These are phyloP conservation scores for Zymoseptoria brevis DNA, from an alignment of 2,329 filamentous ascomycete genomes.

Conservation along the genomic window DNA sequence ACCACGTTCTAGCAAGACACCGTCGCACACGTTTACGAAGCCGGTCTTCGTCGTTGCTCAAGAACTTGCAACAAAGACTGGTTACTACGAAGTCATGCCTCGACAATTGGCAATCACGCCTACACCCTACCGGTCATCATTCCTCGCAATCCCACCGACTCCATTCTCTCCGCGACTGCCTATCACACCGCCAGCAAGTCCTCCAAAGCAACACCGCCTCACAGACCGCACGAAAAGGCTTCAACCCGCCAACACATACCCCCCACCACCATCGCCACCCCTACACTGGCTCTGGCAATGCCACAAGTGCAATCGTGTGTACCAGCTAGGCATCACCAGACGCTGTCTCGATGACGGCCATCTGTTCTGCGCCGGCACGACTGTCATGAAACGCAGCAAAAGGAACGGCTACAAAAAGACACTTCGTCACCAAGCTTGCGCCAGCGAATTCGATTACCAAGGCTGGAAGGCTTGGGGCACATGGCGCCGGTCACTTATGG, in stretches of 20 bases:
- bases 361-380: constrained; percentile 45
- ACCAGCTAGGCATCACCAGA: constrained; percentile 43
- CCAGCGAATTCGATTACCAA: constrained; percentile 46
- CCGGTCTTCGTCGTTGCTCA: constrained; percentile 17
- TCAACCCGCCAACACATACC: constrained; percentile 10
- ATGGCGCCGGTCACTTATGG: constrained; percentile 33
- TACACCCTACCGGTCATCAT: constrained; percentile 36
- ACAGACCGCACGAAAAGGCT: constrained; percentile 5
- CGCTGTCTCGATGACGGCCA: constrained; percentile 49
- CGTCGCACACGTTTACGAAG: constrained; percentile 11
- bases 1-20: background rate
- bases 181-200: constrained; percentile 12
- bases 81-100: constrained; percentile 17
- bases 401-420: constrained; percentile 21
- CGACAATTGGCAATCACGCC: constrained; percentile 29
- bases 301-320: constrained; percentile 42
- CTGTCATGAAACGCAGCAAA: constrained; percentile 30
- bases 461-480: constrained; percentile 43
- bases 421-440: constrained; percentile 37
- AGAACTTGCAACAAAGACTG: background rate
- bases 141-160: constrained; percentile 37
- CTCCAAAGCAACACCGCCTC: constrained; percentile 1
- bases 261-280: constrained; percentile 26
- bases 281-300: constrained; percentile 47
- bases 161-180: constrained; percentile 32